Evolutionary conservation across 192 early-diverging fungal species (phyloP).

Genomic region (Podila minutissima): DNA sequence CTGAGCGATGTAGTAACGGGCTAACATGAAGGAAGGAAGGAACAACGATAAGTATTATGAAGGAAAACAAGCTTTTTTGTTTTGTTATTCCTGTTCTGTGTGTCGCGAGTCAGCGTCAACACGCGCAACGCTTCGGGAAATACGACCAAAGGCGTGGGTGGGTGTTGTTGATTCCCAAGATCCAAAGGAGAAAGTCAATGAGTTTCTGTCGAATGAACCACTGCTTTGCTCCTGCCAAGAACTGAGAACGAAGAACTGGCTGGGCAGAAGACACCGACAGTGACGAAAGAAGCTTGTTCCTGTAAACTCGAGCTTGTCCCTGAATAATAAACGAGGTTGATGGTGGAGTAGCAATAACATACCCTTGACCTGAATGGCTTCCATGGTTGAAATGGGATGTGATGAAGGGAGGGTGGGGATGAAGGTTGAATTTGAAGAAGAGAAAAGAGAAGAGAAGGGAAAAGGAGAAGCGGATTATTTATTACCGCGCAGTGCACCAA

Average conservation of each 20-base stretch:
- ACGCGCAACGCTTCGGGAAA: no score
- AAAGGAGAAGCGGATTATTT: conserved; percentile 11
- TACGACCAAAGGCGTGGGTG: no score
- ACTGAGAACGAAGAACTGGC: no score
- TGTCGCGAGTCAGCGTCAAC: no score
- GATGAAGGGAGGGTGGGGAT: conserved; percentile 8
- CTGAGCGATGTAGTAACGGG: conserved; percentile 56
- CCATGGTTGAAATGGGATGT: conserved; percentile 47
- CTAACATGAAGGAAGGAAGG: conserved; percentile 8
- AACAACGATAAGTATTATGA: no score
- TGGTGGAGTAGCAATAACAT: not conserved
- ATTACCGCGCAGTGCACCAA: not conserved
- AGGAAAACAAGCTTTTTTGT: no score
- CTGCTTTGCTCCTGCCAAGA: no score
- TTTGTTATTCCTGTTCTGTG: no score
- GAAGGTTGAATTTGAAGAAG: conserved; percentile 27
- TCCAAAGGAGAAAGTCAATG: no score
- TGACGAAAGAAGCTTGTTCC: not conserved
- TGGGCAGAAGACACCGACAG: no score
- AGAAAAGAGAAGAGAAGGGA: conserved; percentile 25
- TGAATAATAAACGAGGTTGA: not conserved
- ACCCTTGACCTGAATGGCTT: conserved; percentile 47
- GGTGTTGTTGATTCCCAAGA: no score
- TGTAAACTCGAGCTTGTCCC: not conserved
- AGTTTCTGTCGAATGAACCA: no score